Evolutionary conservation across 169 alveolate genomes (phyloP).

Genomic region (Eimeria brunetti): DNA sequence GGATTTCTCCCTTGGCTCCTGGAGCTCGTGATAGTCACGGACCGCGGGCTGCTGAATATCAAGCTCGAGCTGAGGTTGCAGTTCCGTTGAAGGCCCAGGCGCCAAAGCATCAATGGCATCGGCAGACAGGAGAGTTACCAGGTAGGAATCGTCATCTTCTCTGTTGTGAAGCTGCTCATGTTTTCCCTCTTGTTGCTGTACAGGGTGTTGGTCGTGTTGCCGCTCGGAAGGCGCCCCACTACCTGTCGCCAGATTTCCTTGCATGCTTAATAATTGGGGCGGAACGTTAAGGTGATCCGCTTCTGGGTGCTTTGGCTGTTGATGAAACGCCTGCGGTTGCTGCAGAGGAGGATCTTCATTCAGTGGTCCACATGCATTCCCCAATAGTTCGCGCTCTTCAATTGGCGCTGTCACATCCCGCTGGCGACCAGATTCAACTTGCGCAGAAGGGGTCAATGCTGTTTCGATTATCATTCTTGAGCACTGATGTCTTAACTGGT

Average conservation of each 20-base stretch:
- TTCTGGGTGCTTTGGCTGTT: constrained; percentile 5
- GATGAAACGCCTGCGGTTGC: background rate
- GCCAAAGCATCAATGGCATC: background rate
- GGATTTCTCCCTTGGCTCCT: background rate
- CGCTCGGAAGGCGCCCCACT: background rate
- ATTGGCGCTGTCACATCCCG: background rate
- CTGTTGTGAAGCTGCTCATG: background rate
- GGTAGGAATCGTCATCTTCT: constrained; percentile 30
- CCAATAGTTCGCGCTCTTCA: background rate
- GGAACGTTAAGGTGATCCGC: background rate
- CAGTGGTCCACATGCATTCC: background rate
- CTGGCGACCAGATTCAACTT: background rate
- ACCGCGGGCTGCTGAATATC: background rate
- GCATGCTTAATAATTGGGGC: background rate
- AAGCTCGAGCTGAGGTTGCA: background rate
- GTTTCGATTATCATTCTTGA: constrained; percentile 10
- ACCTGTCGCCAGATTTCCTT: background rate
- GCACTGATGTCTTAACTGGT: constrained; percentile 25
- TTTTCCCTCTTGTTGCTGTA: background rate
- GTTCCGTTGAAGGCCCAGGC: background rate
- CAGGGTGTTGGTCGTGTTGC: background rate
- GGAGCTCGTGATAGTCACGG: background rate
- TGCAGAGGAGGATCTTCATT: background rate
- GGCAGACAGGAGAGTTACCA: constrained; percentile 23
- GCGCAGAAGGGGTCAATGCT: constrained; percentile 3